Base-by-base conservation (phyloP, 257 asterid species). In the Avicennia marina region DNA sequence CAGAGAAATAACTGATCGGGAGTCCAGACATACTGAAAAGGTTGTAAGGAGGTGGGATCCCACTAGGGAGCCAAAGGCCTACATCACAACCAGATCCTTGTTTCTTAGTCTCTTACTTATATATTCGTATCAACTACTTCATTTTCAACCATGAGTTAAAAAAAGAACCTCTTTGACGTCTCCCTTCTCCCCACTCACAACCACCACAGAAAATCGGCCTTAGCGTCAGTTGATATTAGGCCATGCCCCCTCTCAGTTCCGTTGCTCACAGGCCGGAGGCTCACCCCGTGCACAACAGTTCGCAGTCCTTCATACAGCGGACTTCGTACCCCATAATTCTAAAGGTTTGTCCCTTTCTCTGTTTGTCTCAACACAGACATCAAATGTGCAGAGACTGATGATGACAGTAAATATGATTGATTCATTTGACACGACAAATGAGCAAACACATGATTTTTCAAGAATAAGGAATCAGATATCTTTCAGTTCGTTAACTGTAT, bases 191-290 rank as follows among this genome's bases (percentile, higher is more conserved):
- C 60, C 64, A 36, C 36, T 40, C 57, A 57, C 74, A 15, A 70
- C 58, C 31, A 44, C 44, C 18, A 69, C 41, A 64, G 27, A 52
- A 61, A 45, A 39, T 15, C 61, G 51, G 57, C 41, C 39, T 58
- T 17, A 26, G 42, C 43, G 62, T 59, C 63, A 45, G 2, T 48
- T 59, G 19, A 50, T 24, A 42, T 26, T 66, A 64, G 45, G 77
- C 77, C 82, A 90, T 87, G 93, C 83, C 89, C 48, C 82, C 41
- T 12, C 10, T 77, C 32, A 60, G 67, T 70, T 72, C 85, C 16
- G 79, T 82, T 27, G 75, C 81, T 34, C 89, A 56, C 25, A 53
- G 60, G 58, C 65, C 71, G 2, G 72, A 64, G 56, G 72, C 47
- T 64, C 75, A 67, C 42, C 71, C 80, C n/a, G 19, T 50, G 13